A percentile compares a stretch with the other conserved stretches of the same genome.
Evolutionary conservation across 495 filamentous ascomycete genomes (phyloP).

Genomic region (Penicillium roqueforti): DNA sequence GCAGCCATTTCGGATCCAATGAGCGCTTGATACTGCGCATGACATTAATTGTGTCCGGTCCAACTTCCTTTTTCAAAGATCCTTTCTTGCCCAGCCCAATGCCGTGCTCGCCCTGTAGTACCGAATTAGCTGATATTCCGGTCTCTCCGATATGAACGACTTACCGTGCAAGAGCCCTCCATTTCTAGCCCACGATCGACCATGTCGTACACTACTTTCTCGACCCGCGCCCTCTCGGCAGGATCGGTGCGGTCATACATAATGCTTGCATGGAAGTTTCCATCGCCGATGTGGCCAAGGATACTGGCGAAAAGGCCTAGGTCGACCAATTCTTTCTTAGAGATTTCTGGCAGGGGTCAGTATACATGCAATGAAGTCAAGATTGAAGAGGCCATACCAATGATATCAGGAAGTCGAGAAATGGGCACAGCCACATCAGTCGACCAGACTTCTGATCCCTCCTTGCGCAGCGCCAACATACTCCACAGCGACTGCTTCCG

Average conservation of each 20-base stretch:
- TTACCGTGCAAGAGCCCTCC: slow-evolving; percentile 85
- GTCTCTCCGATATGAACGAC: not conserved
- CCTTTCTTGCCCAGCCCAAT: slow-evolving; percentile 86
- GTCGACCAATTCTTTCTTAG: slow-evolving; percentile 83
- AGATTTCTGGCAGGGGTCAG: slow-evolving; percentile 53
- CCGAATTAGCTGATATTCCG: slow-evolving; percentile 9
- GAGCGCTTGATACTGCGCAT: slow-evolving; percentile 82
- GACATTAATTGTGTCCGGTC: slow-evolving; percentile 69
- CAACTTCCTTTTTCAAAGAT: slow-evolving; percentile 75
- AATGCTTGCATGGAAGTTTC: slow-evolving; percentile 89
- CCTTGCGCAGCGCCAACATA: slow-evolving; percentile 47
- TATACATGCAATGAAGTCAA: not conserved
- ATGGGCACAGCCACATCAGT: slow-evolving; percentile 92
- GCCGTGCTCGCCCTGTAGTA: slow-evolving; percentile 71
- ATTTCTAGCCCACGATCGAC: slow-evolving; percentile 82
- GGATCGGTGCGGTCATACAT: slow-evolving; percentile 70
- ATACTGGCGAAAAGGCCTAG: slow-evolving; percentile 82
- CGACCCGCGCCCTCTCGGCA: slow-evolving; percentile 65
- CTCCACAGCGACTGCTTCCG: slow-evolving; percentile 82
- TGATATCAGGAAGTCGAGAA: slow-evolving; percentile 80
- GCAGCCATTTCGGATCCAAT: slow-evolving; percentile 84
- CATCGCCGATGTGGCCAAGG: slow-evolving; percentile 81
- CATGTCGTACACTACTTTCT: slow-evolving; percentile 82
- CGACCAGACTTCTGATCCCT: slow-evolving; percentile 60
- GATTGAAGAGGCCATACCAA: slow-evolving; percentile 41